These are phyloP conservation scores for Hypoxylon sp. DNA, from an alignment of 2,329 filamentous ascomycete genomes.

Conservation along the genomic window DNA sequence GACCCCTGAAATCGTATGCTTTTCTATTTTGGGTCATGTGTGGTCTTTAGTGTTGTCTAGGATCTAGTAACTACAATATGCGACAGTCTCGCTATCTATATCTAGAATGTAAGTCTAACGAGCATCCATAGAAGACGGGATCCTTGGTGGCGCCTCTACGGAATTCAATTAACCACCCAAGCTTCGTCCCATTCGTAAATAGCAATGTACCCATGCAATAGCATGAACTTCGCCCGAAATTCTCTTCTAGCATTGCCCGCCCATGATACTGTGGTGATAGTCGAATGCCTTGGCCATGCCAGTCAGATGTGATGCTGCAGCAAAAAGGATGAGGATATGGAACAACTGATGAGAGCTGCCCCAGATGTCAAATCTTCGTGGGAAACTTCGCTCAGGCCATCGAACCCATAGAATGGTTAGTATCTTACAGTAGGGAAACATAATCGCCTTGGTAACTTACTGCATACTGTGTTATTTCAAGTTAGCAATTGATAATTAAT, in stretches of 20 bases:
- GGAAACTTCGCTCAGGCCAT: slow-evolving; percentile 84
- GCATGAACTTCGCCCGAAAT: not conserved
- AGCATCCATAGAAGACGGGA: not conserved
- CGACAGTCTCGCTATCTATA: not conserved
- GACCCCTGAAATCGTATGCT: not conserved
- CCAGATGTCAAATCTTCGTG: slow-evolving; percentile 88
- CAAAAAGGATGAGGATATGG: slow-evolving; percentile 88
- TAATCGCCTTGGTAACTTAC: slow-evolving; percentile 61
- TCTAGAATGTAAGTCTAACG: not conserved
- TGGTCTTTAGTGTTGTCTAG: not conserved
- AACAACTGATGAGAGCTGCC: slow-evolving; percentile 97
- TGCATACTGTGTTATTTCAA: slow-evolving; percentile 70
- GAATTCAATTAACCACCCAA: not conserved
- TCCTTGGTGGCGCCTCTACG: not conserved
- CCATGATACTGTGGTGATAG: slow-evolving; percentile 77
- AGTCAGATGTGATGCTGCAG: slow-evolving; percentile 84
- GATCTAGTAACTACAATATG: too few relatives aligned
- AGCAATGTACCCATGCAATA: not conserved
- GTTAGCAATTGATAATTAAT: slow-evolving; percentile 17
- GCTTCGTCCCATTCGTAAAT: not conserved
- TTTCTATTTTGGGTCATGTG: not conserved
- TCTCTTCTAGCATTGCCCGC: slow-evolving; percentile 62
- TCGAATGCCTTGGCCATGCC: slow-evolving; percentile 90
- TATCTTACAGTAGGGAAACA: slow-evolving; percentile 25
- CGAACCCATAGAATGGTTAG: slow-evolving; percentile 67